Evolutionary conservation across 345 rosid genomes (phyloP).

Genomic region (Aquilaria sinensis): DNA sequence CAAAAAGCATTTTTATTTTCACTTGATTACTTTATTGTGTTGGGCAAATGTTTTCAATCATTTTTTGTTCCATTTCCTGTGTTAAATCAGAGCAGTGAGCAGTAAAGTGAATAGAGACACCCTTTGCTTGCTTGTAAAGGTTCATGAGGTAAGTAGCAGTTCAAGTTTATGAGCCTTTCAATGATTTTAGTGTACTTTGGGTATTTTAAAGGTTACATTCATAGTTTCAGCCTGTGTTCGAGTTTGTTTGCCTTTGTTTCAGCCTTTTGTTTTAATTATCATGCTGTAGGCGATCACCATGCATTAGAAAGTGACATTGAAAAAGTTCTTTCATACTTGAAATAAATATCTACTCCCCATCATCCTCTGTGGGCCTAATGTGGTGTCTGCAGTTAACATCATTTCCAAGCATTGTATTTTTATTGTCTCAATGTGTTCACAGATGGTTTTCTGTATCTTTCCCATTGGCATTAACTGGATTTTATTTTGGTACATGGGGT

Average conservation of each 20-base stretch:
- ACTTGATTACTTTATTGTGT: neutral
- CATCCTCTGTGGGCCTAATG: neutral
- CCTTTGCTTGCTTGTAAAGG: constrained; percentile 62
- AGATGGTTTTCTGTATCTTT: too few relatives aligned
- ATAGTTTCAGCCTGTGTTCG: neutral
- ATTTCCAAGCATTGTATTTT: too few relatives aligned
- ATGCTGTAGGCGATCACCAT: too few relatives aligned
- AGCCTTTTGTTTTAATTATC: too few relatives aligned
- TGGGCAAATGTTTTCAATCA: neutral
- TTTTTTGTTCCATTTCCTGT: constrained; percentile 8
- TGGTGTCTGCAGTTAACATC: too few relatives aligned
- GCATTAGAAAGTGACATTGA: too few relatives aligned
- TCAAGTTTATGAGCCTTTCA: neutral
- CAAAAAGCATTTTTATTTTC: neutral
- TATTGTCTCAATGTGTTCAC: too few relatives aligned
- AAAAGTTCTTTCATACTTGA: too few relatives aligned
- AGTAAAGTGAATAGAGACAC: constrained; percentile 51
- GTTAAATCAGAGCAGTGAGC: constrained; percentile 56
- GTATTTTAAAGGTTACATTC: neutral
- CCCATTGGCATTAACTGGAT: neutral
- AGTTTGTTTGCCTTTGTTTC: too few relatives aligned
- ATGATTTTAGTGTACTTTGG: neutral
- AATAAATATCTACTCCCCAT: neutral
- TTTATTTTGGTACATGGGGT: neutral
- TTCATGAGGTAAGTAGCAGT: constrained; percentile 43